These are phyloP conservation scores for Penicillium sclerotigenum DNA, from an alignment of 2,329 filamentous ascomycete species.

Conservation along the genomic window DNA sequence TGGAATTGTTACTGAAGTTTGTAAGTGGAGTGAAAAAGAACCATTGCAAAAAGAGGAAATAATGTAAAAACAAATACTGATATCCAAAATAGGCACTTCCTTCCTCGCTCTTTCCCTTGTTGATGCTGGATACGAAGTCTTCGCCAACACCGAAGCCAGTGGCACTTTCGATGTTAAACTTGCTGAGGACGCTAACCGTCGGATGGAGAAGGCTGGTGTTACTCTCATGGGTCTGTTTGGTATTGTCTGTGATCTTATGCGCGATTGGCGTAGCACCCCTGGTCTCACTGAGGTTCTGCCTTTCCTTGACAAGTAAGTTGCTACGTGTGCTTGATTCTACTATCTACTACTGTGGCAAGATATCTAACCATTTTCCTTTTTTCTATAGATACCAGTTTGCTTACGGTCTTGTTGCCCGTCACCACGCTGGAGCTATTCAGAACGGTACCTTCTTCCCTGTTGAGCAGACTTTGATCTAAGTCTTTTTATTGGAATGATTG, in stretches of 20 bases:
- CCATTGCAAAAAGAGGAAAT: background rate
- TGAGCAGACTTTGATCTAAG: conserved; percentile 37
- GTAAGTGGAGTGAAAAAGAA: conserved; percentile 35
- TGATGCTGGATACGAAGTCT: conserved; percentile 66
- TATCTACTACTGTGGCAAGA: background rate
- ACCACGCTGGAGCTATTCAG: conserved; percentile 58
- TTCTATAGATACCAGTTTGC: conserved; percentile 47
- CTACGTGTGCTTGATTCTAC: background rate
- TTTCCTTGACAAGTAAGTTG: conserved; percentile 53
- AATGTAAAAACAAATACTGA: conserved; percentile 1
- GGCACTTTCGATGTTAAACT: conserved; percentile 37
- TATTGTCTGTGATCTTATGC: conserved; percentile 66
- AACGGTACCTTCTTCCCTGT: conserved; percentile 60
- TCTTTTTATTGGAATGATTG: background rate
- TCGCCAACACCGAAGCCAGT: conserved; percentile 21
- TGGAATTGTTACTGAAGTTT: conserved; percentile 73
- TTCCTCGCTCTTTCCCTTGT: conserved; percentile 71
- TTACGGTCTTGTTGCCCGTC: conserved; percentile 62
- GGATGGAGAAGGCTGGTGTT: conserved; percentile 66
- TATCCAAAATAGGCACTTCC: conserved; percentile 51
- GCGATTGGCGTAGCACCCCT: conserved; percentile 62
- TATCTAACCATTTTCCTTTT: background rate
- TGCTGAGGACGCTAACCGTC: conserved; percentile 59
- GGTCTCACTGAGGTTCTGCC: conserved; percentile 58
- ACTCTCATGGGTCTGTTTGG: conserved; percentile 53